phyloP scores from a whole-genome alignment of 345 rosid species.

The thale cress (Arabidopsis thaliana) region DNA sequence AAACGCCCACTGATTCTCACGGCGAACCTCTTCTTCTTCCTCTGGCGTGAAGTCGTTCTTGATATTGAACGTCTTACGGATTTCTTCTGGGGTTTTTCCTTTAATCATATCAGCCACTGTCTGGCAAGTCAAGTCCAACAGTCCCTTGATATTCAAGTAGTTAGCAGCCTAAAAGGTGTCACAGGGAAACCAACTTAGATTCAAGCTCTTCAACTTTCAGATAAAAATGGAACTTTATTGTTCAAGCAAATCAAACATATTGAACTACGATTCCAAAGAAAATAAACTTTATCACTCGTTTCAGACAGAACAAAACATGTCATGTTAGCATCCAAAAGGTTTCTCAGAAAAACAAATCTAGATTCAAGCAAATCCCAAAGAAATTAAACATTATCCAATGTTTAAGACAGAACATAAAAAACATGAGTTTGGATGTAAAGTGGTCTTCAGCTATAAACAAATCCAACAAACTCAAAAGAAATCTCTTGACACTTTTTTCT shows the following conservation, averaged over 20 bases:
- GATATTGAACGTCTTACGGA: constrained; percentile 62
- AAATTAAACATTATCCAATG: neutral
- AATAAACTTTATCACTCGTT: neutral
- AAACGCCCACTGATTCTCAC: constrained; percentile 78
- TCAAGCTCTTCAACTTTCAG: neutral
- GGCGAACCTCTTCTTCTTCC: constrained; percentile 69
- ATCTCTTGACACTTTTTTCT: neutral
- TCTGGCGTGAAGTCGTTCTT: constrained; percentile 66
- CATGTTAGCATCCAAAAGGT: neutral
- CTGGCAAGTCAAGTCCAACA: constrained; percentile 69
- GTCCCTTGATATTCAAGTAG: constrained; percentile 63
- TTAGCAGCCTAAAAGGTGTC: constrained; percentile 57
- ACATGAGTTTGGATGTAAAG: neutral
- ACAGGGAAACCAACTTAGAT: neutral
- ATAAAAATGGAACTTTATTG: neutral
- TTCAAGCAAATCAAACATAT: neutral
- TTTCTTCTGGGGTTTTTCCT: constrained; percentile 70
- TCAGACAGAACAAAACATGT: neutral
- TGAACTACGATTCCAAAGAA: neutral
- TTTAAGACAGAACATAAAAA: neutral
- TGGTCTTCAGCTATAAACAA: neutral
- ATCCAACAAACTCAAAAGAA: neutral
- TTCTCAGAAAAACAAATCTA: neutral
- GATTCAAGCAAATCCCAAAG: neutral
- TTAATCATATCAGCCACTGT: constrained; percentile 76